phyloP scores from a whole-genome alignment of 345 rosid genomes.

The Excoecaria agallocha region DNA sequence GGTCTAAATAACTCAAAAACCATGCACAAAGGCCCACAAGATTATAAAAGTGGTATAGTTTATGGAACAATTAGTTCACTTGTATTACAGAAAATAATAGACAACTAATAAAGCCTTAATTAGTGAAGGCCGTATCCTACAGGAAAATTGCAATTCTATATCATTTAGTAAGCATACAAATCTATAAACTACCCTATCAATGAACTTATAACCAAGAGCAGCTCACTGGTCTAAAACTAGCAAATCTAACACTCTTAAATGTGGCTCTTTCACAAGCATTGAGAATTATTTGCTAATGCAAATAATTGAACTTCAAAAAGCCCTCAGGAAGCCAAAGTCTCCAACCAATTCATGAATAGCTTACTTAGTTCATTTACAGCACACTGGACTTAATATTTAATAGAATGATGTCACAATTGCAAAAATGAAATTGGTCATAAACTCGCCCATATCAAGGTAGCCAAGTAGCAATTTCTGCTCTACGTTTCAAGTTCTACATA shows the following conservation, averaged over 20 bases:
- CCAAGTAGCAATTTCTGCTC: not conserved
- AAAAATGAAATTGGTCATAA: not conserved
- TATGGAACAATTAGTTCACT: not conserved
- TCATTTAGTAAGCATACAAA: not conserved
- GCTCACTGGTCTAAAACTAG: not conserved
- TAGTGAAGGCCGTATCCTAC: not conserved
- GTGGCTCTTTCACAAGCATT: not conserved
- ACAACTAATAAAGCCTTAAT: not conserved
- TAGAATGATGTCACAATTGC: not conserved
- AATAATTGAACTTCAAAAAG: not conserved
- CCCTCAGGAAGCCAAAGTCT: not conserved
- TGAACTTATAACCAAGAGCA: not conserved
- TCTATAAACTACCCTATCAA: not conserved
- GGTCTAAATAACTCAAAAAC: not conserved
- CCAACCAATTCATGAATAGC: no score
- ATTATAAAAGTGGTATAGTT: not conserved
- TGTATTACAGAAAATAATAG: not conserved
- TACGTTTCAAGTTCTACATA: not conserved
- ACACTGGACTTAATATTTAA: no score
- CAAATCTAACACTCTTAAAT: not conserved
- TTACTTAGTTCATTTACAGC: not conserved
- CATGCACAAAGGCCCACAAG: not conserved
- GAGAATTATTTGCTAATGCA: not conserved
- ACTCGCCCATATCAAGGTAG: not conserved
- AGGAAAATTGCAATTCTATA: not conserved